Evolutionary conservation across 495 filamentous ascomycete genomes (phyloP), one percentile per base, ranked within the genome.

Genomic region (Aspergillus affinis): DNA sequence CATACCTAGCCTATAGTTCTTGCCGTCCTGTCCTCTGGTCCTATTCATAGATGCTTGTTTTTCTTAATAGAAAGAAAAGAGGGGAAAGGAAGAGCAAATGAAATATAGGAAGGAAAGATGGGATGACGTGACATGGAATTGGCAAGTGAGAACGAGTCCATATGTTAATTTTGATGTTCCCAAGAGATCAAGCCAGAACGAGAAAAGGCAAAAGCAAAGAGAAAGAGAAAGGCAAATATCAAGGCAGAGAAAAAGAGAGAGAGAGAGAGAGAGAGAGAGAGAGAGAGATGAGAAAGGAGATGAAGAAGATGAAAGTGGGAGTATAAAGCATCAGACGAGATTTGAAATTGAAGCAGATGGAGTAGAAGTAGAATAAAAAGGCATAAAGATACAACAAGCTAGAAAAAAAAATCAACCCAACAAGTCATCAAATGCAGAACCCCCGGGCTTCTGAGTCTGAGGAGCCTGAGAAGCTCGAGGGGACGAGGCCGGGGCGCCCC

Each of bases 401-500:
- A 54, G 46, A 26, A 26, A 13, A 56, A 59, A 57, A 53, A 49
- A 55, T 77, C 72, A 89, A 64, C 86, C 86, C 60, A 90, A 75
- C 56, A 90, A 68, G 72, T 90, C 87, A 78, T 88, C 86, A 48
- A 88, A 69, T 21, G 64, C 73, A 1, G 75, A 78, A 51, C 81
- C 84, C 60, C 79, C 77, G 18, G 74, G 73, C 49, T 74, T 72
- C 66, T 60, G 66, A 64, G 72, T 72, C 65, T 72, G 71, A n/a
- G n/a, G n/a, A 55, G 70, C 65, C 32, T 68, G 68, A 62, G 69
- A 66, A 21, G 59, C 54, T 51, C 64, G 68, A 72, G 45, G 79
- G 66, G 7, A 75, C 72, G 4, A 79, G 65, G 47, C 59, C 55
- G 41, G 79, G 7, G 88, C 82, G 10, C 94, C 94, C 92, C 95